A percentile compares a stretch with the other conserved stretches of the same genome.
These are phyloP conservation scores for Fusarium tuaranense DNA, from an alignment of 2,329 filamentous ascomycete species.

Conservation along the genomic window DNA sequence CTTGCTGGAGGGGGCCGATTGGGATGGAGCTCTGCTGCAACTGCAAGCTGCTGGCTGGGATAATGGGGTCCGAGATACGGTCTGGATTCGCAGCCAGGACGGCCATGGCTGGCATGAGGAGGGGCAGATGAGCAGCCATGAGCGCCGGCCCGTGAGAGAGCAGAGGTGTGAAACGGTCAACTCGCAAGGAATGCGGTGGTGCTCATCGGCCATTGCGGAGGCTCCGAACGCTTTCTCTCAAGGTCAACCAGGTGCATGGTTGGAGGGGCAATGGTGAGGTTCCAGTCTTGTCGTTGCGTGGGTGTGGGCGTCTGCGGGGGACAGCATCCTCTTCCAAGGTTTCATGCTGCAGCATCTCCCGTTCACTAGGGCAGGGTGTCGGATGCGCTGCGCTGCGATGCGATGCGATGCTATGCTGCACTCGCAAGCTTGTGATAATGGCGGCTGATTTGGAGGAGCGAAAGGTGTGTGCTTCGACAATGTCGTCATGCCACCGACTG, in stretches of 20 bases:
- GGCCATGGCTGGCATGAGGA: conserved; percentile 12
- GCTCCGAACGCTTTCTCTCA: not conserved
- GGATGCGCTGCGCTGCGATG: not conserved
- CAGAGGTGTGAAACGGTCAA: conserved; percentile 7
- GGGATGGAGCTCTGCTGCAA: conserved; percentile 1
- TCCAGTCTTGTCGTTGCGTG: not conserved
- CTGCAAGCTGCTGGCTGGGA: conserved; percentile 22
- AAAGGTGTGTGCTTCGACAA: conserved; percentile 33
- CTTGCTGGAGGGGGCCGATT: conserved; percentile 12
- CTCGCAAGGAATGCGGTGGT: conserved; percentile 18
- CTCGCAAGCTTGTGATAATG: conserved; percentile 3
- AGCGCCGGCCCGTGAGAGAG: not conserved
- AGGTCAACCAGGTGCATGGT: conserved; percentile 1
- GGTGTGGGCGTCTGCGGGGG: conserved; percentile 2
- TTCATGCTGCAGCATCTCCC: not conserved
- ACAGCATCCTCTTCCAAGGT: conserved; percentile 9
- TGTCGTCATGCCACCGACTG: conserved; percentile 43
- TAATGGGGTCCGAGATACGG: conserved; percentile 25
- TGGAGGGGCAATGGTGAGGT: conserved; percentile 17
- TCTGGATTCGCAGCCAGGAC: conserved; percentile 13
- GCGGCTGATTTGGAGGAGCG: conserved; percentile 1
- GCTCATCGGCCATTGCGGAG: conserved; percentile 7
- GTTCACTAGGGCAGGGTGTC: not conserved
- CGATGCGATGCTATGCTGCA: not conserved
- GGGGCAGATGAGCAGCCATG: not conserved